A percentile compares a stretch with the other conserved stretches of the same genome.
Conservation (phyloP, 495 filamentous ascomycete species). For the Penicillium ochrochloron region DNA sequence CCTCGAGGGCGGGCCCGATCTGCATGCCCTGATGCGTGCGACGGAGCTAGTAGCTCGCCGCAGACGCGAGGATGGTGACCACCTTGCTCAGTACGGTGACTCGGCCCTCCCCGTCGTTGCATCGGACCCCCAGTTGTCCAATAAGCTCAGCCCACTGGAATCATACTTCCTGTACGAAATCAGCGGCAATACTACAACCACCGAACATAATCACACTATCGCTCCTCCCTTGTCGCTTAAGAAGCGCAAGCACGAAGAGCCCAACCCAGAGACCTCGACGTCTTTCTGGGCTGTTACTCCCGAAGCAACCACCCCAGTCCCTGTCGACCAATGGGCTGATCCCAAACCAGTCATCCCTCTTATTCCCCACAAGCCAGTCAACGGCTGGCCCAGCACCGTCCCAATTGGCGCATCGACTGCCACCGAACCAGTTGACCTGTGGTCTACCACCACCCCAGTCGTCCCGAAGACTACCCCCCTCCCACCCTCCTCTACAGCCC, state of each 20-base stretch:
- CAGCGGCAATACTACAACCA: slow-evolving; percentile 1
- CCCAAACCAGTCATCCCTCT: slow-evolving; percentile 12
- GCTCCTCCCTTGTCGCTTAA: slow-evolving; percentile 19
- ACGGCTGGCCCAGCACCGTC: no score
- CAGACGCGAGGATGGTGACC: slow-evolving; percentile 39
- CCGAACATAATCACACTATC: not conserved
- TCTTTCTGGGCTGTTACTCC: not conserved
- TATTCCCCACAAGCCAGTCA: no score
- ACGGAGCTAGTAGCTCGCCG: slow-evolving; percentile 84
- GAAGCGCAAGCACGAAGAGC: slow-evolving; percentile 30
- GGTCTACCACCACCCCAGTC: slow-evolving; percentile 13
- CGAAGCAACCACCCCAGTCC: not conserved
- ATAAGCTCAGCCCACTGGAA: slow-evolving; percentile 40
- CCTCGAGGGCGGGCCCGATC: slow-evolving; percentile 69
- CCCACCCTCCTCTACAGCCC: slow-evolving; percentile 17
- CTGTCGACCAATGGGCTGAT: not conserved
- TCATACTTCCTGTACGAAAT: slow-evolving; percentile 41
- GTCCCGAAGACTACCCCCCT: slow-evolving; percentile 5
- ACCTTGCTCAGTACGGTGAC: slow-evolving; percentile 1
- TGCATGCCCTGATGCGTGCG: slow-evolving; percentile 84
- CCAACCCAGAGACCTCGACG: slow-evolving; percentile 20
- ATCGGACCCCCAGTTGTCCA: slow-evolving; percentile 21
- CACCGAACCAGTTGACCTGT: not conserved
- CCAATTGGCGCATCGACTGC: not conserved
- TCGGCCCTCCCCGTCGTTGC: not conserved